These are phyloP conservation scores for Copromyces sp. DNA, from an alignment of 495 filamentous ascomycete species.

Conservation along the genomic window DNA sequence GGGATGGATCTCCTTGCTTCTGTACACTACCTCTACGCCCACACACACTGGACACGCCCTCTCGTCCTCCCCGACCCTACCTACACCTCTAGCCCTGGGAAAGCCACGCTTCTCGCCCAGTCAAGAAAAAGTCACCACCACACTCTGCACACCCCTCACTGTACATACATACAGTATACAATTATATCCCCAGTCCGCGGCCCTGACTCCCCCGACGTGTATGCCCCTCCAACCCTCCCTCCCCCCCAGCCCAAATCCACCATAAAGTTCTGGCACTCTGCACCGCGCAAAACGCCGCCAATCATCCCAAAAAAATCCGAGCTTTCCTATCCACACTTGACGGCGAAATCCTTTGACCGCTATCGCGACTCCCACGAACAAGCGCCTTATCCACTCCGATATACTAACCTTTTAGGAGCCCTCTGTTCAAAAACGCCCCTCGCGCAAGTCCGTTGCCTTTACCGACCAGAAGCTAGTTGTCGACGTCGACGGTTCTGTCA, in stretches of 20 bases:
- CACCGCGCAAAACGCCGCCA: background rate
- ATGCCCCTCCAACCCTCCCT: background rate
- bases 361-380: conserved; percentile 1
- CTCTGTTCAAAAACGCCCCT: conserved; percentile 42
- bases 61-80: background rate
- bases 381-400: background rate
- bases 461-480: conserved; percentile 74
- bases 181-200: background rate
- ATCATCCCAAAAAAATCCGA: background rate
- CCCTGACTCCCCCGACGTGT: background rate
- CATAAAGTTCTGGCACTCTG: background rate
- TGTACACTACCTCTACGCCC: background rate
- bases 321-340: conserved; percentile 1
- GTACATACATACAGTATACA: background rate
- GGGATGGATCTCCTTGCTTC: background rate
- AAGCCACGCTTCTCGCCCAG: background rate
- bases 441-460: conserved; percentile 84
- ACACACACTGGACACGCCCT: background rate
- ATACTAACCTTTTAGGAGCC: conserved; percentile 28
- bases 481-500: conserved; percentile 73
- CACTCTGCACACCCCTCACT: background rate
- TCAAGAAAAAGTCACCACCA: background rate
- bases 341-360: background rate
- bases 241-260: background rate
- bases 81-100: background rate